Percentiles rank a stretch among this genome's conserved stretches.
phyloP scores from a whole-genome alignment of 2,329 filamentous ascomycete genomes.

The Arachnomyces sp. region DNA sequence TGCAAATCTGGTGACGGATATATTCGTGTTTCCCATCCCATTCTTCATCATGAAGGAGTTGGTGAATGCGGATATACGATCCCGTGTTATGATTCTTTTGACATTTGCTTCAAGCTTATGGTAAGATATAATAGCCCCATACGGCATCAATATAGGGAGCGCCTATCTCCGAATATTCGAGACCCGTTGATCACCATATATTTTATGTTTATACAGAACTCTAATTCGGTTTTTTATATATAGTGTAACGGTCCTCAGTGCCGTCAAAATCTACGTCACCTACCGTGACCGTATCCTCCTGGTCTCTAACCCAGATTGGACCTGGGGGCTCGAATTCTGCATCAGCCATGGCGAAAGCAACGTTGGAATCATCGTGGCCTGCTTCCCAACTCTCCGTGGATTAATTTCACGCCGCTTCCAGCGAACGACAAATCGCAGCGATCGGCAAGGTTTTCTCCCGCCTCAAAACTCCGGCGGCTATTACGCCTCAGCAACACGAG shows the following conservation, averaged over 20 bases:
- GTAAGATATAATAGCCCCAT: constrained; percentile 16
- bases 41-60: constrained; percentile 34
- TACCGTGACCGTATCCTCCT: constrained; percentile 33
- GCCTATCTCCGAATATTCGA: background rate
- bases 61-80: constrained; percentile 32
- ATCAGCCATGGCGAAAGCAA: constrained; percentile 37
- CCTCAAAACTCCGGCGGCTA: background rate
- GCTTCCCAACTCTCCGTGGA: constrained; percentile 33
- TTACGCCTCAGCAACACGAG: background rate
- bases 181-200: too few species aligned
- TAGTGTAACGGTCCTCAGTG: constrained; percentile 32
- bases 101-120: constrained; percentile 34
- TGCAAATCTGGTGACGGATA: constrained; percentile 33
- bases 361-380: constrained; percentile 35
- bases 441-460: background rate
- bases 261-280: constrained; percentile 33
- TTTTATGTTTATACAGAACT: constrained; percentile 1
- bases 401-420: constrained; percentile 33
- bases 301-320: constrained; percentile 31
- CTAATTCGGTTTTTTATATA: constrained; percentile 7
- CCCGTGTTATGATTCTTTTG: constrained; percentile 29
- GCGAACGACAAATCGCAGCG: background rate
- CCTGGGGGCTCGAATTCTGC: constrained; percentile 34
- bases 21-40: constrained; percentile 34
- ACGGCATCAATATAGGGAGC: background rate